These are phyloP conservation scores for Xenosphaeropsis pyriputrescens DNA, from an alignment of 2,329 filamentous ascomycete species.

Conservation along the genomic window DNA sequence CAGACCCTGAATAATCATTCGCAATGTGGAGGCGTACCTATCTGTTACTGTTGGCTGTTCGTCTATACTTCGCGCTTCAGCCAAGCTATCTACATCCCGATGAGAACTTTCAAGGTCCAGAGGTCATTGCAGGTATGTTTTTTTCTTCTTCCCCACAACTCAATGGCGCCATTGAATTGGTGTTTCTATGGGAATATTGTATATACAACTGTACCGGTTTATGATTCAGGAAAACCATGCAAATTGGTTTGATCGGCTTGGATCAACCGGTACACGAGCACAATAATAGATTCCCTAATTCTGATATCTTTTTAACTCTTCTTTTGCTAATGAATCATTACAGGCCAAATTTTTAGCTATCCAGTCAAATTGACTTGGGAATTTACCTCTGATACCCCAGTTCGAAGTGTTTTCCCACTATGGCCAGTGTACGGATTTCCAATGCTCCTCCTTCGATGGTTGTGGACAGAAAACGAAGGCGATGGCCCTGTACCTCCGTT, in stretches of 20 bases:
- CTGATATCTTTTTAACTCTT: constrained; percentile 3
- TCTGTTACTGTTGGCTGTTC: constrained; percentile 68
- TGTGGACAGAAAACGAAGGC: constrained; percentile 73
- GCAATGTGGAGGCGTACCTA: constrained; percentile 88
- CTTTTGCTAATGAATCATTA: not conserved
- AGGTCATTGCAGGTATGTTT: constrained; percentile 81
- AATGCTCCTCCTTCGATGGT: constrained; percentile 83
- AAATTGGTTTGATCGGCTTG: no score
- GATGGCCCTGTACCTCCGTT: constrained; percentile 69
- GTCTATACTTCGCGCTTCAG: constrained; percentile 85
- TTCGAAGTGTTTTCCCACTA: constrained; percentile 91
- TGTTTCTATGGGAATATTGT: no score
- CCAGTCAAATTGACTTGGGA: constrained; percentile 89
- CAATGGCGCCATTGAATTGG: no score
- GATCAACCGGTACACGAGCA: no score
- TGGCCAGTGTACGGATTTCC: constrained; percentile 92
- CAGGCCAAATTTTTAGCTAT: constrained; percentile 87
- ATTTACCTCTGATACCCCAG: constrained; percentile 75
- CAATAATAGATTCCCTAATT: no score
- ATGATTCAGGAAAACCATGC: no score
- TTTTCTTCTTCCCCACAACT: not conserved
- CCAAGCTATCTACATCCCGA: constrained; percentile 97
- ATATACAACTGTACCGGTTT: no score
- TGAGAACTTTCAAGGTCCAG: constrained; percentile 97
- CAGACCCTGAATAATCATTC: not conserved